These are phyloP conservation scores for Vaccinium myrtillus DNA, from an alignment of 148 eudicot species.

Conservation along the genomic window DNA sequence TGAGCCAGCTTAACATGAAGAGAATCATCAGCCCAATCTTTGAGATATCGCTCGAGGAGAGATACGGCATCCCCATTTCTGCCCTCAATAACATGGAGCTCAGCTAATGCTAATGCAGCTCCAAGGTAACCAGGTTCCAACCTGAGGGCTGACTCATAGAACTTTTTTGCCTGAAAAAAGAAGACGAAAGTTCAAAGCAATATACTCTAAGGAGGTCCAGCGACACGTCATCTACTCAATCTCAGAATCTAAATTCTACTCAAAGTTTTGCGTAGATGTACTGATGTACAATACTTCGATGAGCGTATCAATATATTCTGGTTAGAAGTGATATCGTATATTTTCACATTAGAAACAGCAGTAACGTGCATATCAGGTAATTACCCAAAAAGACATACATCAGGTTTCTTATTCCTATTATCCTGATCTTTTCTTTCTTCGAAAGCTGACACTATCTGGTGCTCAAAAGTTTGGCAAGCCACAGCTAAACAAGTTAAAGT, in stretches of 20 bases:
- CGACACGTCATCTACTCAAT: background rate
- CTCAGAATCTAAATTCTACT: background rate
- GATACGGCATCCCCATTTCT: slow-evolving; percentile 89
- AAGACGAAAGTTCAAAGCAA: background rate
- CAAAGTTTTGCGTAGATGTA: background rate
- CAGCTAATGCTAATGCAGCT: slow-evolving; percentile 96
- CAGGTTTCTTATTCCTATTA: background rate
- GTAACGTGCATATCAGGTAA: background rate
- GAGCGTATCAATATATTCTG: background rate
- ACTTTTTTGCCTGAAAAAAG: slow-evolving; percentile 74
- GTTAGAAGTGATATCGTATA: background rate
- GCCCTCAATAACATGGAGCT: slow-evolving; percentile 94
- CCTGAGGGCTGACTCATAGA: slow-evolving; percentile 93
- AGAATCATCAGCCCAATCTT: slow-evolving; percentile 98
- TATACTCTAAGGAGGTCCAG: background rate
- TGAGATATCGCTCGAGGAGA: slow-evolving; percentile 86
- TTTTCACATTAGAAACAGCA: background rate
- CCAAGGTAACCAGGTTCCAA: slow-evolving; percentile 96
- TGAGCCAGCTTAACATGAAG: slow-evolving; percentile 98
- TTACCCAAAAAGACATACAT: background rate
- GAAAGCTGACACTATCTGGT: background rate
- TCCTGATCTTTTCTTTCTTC: background rate
- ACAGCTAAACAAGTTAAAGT: background rate
- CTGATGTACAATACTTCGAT: background rate
- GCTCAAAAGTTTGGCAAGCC: background rate